Base-by-base conservation (phyloP, 352 stramenopile genomes). In the Globisporangium canariense region DNA sequence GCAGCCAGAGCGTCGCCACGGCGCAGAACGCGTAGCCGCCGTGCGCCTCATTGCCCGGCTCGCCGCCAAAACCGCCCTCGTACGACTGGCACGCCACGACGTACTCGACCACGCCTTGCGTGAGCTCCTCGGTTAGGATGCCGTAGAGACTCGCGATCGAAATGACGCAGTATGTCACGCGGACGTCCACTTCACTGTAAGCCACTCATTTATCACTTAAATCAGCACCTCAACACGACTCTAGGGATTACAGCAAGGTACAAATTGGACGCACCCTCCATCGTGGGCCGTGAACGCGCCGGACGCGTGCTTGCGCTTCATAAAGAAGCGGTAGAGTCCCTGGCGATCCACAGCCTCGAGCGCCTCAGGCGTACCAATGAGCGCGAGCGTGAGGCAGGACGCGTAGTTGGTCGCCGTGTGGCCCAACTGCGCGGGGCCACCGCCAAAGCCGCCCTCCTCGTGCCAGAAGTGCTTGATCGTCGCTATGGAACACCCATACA, bases 11-110 rank as follows among this genome's bases (percentile, higher is more conserved):
- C 36, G 94, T 93, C 30, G 97, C 97, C 20, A 99, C 75, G 9
- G 93, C 93, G 73, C 97, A 99, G 82, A 98, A 99, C 7, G 93
- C 94, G 76, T 99, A 99, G 51, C 97, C 98, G 16, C 97, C 97
- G 70, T 99, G 98, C n/a, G 97, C 97, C 74, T 99, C 97, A 60
- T 97, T 96, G 61, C 78, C 78, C 22, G 90, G 89, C 60, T 97
- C 89, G 16, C 88, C 91, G 16, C 89, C 93, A 72, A 98, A 98
- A 14, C 98, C 98, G 16, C 98, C 97, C 76, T 99, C 97, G 72
- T 98, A 99, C 8, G 95, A 99, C 81, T 99, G 97, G 68, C 97
- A 99, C 2, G 76, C 82, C 18, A 88, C 58, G 3, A 97, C 73
- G 66, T 86, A 96, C 41, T 96, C 79, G 2, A 84, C 80, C 2